Conservation (phyloP, 805 yeast species). For the Ogataea angusta region DNA sequence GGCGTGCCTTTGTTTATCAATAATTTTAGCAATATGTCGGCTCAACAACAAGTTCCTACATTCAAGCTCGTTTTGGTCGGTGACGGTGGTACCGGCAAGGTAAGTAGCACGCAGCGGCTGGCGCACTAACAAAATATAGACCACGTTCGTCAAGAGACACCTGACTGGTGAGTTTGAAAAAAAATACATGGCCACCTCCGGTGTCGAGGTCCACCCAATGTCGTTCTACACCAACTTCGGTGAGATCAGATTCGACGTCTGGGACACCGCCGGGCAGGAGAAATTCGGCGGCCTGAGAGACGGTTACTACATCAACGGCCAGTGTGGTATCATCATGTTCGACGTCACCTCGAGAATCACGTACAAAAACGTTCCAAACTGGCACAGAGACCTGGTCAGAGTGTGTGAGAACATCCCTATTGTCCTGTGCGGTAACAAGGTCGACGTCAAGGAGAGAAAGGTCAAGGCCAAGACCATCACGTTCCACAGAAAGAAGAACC, state of each 20-base stretch:
- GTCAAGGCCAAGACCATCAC: slow-evolving; percentile 99
- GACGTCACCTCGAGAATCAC: slow-evolving; percentile 99
- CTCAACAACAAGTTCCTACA: slow-evolving; percentile 77
- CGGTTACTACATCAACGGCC: slow-evolving; percentile 99
- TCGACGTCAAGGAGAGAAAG: slow-evolving; percentile 99
- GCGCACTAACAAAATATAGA: slow-evolving; percentile 37
- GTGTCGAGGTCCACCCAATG: slow-evolving; percentile 99
- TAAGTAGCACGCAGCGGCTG: slow-evolving; percentile 30
- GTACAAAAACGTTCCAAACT: slow-evolving; percentile 99
- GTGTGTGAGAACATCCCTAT: slow-evolving; percentile 99
- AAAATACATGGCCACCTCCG: slow-evolving; percentile 97
- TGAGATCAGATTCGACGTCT: slow-evolving; percentile 97
- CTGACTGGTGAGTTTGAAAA: slow-evolving; percentile 99
- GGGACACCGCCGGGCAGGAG: slow-evolving; percentile 99
- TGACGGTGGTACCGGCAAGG: slow-evolving; percentile 99
- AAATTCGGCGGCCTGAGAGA: slow-evolving; percentile 99
- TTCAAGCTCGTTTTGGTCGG: slow-evolving; percentile 99
- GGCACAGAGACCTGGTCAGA: slow-evolving; percentile 99
- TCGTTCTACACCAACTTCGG: slow-evolving; percentile 98
- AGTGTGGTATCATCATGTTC: slow-evolving; percentile 99
- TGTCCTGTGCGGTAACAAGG: slow-evolving; percentile 98
- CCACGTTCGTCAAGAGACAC: slow-evolving; percentile 99
- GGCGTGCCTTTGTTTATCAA: slow-evolving; percentile 8
- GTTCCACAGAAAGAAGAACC: slow-evolving; percentile 99
- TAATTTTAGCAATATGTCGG: slow-evolving; percentile 45